Conservation (phyloP, 352 stramenopile genomes). For the Globisporangium cylindrosporum region DNA sequence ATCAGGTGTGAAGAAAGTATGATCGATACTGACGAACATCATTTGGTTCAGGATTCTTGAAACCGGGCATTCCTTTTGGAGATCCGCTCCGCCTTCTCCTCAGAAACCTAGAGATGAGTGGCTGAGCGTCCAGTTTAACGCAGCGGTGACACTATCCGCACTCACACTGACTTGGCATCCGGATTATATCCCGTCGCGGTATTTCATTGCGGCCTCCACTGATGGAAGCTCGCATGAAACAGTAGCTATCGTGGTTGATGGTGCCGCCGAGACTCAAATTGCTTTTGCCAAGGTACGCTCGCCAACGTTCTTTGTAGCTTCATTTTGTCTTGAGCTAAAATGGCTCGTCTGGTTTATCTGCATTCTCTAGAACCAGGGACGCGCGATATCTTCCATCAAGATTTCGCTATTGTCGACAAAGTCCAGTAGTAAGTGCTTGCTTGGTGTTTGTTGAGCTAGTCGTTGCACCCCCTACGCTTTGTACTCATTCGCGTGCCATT, state of each 20-base stretch:
- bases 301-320: not conserved
- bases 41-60: slow-evolving; percentile 37
- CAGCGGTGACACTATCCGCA: slow-evolving; percentile 37
- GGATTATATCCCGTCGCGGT: slow-evolving; percentile 35
- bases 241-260: slow-evolving; percentile 42
- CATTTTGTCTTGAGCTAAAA: not conserved
- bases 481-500: not conserved
- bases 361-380: slow-evolving; percentile 21
- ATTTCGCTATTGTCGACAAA: slow-evolving; percentile 37
- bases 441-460: slow-evolving; percentile 8
- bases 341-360: not conserved
- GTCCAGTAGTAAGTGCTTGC: slow-evolving; percentile 22
- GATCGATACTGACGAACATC: not conserved
- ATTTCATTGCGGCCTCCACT: slow-evolving; percentile 43
- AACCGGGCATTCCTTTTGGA: slow-evolving; percentile 37
- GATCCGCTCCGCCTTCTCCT: slow-evolving; percentile 27
- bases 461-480: not conserved
- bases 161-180: slow-evolving; percentile 49
- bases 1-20: not conserved
- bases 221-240: slow-evolving; percentile 47
- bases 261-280: slow-evolving; percentile 26
- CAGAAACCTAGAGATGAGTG: slow-evolving; percentile 36
- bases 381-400: slow-evolving; percentile 37
- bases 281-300: slow-evolving; percentile 44
- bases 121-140: slow-evolving; percentile 51